phyloP scores from a whole-genome alignment of 1,284 basidiomycete genomes.

The Cronartium quercuum region DNA sequence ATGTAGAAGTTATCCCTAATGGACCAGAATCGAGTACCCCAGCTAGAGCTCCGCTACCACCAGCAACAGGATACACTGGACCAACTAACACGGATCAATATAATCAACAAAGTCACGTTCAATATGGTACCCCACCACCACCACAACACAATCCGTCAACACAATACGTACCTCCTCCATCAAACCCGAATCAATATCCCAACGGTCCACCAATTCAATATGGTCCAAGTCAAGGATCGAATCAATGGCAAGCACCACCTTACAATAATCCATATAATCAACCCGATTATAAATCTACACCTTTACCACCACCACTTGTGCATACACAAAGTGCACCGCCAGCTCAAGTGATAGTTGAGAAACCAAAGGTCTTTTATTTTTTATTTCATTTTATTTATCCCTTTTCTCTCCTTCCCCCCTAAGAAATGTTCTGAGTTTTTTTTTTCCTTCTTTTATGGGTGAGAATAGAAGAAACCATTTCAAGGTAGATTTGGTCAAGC shows the following conservation, averaged over 20 bases:
- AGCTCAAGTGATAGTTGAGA: conserved; percentile 9
- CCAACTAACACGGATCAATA: background rate
- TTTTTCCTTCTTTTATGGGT: no score
- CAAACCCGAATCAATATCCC: background rate
- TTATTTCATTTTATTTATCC: background rate
- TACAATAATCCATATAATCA: background rate
- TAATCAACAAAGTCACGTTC: background rate
- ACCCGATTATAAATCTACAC: conserved; percentile 15
- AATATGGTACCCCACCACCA: conserved; percentile 2
- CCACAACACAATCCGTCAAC: background rate
- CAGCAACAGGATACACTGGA: no score
- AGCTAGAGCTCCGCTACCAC: background rate
- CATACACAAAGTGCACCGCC: conserved; percentile 33
- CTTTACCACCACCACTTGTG: conserved; percentile 5
- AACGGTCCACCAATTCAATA: background rate
- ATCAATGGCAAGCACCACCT: background rate
- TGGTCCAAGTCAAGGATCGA: background rate
- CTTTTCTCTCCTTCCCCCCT: background rate
- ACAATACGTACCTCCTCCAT: background rate
- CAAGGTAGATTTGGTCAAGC: conserved; percentile 35
- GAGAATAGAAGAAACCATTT: conserved; percentile 20
- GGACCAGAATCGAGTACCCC: background rate
- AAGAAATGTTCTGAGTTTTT: background rate
- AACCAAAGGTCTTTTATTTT: conserved; percentile 11
- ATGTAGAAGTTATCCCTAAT: background rate